These are phyloP conservation scores for Durusdinium trenchii DNA, from an alignment of 73 alveolate genomes.

Conservation along the genomic window DNA sequence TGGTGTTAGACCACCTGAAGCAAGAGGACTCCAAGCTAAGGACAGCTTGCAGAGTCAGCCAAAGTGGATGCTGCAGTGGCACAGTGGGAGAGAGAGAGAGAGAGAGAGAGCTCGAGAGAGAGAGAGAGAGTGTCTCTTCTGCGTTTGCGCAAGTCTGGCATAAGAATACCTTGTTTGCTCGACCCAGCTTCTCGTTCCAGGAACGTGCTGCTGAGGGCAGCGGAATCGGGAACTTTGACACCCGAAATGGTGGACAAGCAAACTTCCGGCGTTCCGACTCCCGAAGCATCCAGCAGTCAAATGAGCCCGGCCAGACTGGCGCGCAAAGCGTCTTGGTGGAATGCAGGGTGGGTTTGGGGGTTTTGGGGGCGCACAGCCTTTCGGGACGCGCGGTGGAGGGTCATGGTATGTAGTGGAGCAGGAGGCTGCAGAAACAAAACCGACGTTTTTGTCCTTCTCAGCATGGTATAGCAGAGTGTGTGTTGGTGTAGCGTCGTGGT, in stretches of 20 bases:
- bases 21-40: slow-evolving; percentile 80
- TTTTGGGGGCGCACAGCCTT: neutral
- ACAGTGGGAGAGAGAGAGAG: neutral
- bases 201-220: slow-evolving; percentile 65
- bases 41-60: neutral
- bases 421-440: too few relatives aligned
- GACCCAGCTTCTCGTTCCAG: neutral
- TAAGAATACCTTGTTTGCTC: neutral
- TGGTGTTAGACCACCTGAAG: slow-evolving; percentile 45
- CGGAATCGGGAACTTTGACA: slow-evolving; percentile 64
- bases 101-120: neutral
- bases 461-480: too few relatives aligned
- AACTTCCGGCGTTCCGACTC: neutral
- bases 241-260: neutral
- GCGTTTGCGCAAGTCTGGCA: neutral
- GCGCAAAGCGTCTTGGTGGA: neutral
- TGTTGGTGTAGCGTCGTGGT: too few relatives aligned
- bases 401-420: too few relatives aligned
- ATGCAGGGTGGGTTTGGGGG: neutral
- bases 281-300: neutral
- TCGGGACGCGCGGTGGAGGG: too few relatives aligned
- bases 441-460: too few relatives aligned
- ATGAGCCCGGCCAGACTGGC: slow-evolving; percentile 90
- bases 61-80: neutral
- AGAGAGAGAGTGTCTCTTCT: neutral